Percentiles rank a stretch among this genome's conserved stretches.
Evolutionary conservation across 2,329 filamentous ascomycete species (phyloP).

Genomic region (Ampelomyces quisqualis): DNA sequence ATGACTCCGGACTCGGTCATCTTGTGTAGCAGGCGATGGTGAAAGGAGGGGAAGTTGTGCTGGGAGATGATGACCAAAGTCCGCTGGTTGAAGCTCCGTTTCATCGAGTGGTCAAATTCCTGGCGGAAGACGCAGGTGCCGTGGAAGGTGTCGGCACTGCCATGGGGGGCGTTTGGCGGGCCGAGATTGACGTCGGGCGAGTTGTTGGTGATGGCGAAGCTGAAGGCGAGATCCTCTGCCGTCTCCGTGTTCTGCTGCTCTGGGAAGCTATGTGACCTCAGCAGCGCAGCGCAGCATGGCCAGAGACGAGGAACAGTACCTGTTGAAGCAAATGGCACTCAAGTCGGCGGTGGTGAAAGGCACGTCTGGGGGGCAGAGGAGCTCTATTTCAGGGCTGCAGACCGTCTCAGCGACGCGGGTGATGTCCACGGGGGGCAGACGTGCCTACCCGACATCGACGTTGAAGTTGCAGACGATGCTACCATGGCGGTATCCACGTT

Average conservation of each 20-base stretch:
- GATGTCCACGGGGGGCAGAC: background rate
- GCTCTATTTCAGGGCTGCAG: conserved; percentile 45
- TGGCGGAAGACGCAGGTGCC: conserved; percentile 46
- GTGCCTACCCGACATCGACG: conserved; percentile 44
- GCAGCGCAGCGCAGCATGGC: conserved; percentile 1
- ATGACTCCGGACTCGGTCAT: conserved; percentile 43
- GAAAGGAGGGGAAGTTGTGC: conserved; percentile 44
- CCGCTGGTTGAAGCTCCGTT: conserved; percentile 47
- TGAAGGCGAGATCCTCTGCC: conserved; percentile 42
- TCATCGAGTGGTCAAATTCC: conserved; percentile 45
- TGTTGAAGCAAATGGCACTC: conserved; percentile 48
- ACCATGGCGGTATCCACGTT: no score
- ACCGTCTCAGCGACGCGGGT: conserved; percentile 8
- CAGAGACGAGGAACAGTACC: conserved; percentile 18
- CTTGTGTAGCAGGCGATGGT: conserved; percentile 36
- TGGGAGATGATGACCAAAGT: conserved; percentile 45
- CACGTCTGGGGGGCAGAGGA: conserved; percentile 45
- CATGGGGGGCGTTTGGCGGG: conserved; percentile 44
- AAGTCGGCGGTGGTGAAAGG: conserved; percentile 43
- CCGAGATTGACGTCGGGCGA: conserved; percentile 59
- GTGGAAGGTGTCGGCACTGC: conserved; percentile 41
- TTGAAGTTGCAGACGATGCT: conserved; percentile 50
- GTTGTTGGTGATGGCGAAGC: conserved; percentile 46
- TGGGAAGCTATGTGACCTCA: conserved; percentile 39
- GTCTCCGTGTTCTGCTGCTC: conserved; percentile 47